phyloP scores from a whole-genome alignment of 768 basidiomycete genomes.

The Mycena venus region DNA sequence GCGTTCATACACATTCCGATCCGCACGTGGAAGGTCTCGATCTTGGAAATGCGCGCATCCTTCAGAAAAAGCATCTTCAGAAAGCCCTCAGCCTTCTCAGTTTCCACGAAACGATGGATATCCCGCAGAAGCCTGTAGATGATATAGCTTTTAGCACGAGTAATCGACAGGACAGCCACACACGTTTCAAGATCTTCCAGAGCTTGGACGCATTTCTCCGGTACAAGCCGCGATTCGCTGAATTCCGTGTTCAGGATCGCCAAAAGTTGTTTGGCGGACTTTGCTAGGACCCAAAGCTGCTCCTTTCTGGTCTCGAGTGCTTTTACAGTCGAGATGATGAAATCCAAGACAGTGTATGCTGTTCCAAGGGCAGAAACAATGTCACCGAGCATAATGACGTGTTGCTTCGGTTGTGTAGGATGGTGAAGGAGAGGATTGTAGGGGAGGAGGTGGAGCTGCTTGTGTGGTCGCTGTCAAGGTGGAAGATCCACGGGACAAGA shows the following conservation, averaged over 20 bases:
- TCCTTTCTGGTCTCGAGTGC: background rate
- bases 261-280: conserved; percentile 3
- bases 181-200: conserved; percentile 6
- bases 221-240: background rate
- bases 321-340: conserved; percentile 1
- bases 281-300: conserved; percentile 5
- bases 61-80: conserved; percentile 1
- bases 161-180: background rate
- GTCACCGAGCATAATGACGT: too few relatives aligned
- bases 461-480: too few relatives aligned
- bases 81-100: background rate
- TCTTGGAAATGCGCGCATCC: conserved; percentile 1
- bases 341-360: background rate
- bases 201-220: background rate
- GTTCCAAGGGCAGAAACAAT: background rate
- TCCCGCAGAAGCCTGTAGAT: background rate
- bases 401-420: too few relatives aligned
- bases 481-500: too few relatives aligned
- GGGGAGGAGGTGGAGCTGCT: too few relatives aligned
- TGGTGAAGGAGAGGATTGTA: too few relatives aligned
- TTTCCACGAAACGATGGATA: conserved; percentile 1
- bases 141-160: background rate
- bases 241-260: too few relatives aligned
- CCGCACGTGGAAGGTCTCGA: conserved; percentile 5
- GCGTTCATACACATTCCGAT: conserved; percentile 7